Percentiles rank a stretch among this genome's conserved stretches.
These are phyloP conservation scores for Aphanoascus verrucosus DNA, from an alignment of 2,329 filamentous ascomycete genomes.

Conservation along the genomic window DNA sequence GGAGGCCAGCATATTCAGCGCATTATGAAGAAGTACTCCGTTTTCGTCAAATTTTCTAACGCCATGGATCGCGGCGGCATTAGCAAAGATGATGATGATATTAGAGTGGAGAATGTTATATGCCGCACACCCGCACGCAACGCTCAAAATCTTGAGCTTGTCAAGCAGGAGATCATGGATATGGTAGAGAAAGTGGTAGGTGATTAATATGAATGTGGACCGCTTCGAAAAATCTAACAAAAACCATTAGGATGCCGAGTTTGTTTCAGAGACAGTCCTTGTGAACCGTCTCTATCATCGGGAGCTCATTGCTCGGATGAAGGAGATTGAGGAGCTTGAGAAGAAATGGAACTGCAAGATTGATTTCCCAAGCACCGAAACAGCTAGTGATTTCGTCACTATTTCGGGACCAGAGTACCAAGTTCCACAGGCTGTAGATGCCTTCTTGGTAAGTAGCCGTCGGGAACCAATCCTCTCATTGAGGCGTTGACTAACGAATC, in stretches of 20 bases:
- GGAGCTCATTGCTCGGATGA: slow-evolving; percentile 76
- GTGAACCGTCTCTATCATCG: slow-evolving; percentile 94
- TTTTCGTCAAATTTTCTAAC: slow-evolving; percentile 99
- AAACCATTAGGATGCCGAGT: slow-evolving; percentile 68
- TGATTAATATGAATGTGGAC: slow-evolving; percentile 17
- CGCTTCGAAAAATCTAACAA: slow-evolving; percentile 2
- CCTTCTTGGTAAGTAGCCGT: slow-evolving; percentile 59
- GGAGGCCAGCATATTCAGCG: slow-evolving; percentile 97
- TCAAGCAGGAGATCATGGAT: slow-evolving; percentile 98
- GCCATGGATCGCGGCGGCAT: slow-evolving; percentile 94
- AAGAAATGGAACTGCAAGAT: slow-evolving; percentile 99
- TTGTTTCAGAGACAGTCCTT: slow-evolving; percentile 84
- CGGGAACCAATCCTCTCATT: background rate
- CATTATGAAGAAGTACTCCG: slow-evolving; percentile 99
- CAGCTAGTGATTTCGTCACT: slow-evolving; percentile 90
- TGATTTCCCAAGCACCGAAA: slow-evolving; percentile 92
- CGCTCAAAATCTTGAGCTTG: slow-evolving; percentile 87
- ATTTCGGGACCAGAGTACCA: slow-evolving; percentile 97
- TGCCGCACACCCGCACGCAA: slow-evolving; percentile 95
- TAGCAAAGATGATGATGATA: slow-evolving; percentile 92
- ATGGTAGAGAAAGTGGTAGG: slow-evolving; percentile 91
- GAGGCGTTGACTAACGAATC: slow-evolving; percentile 22
- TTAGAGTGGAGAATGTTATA: slow-evolving; percentile 98
- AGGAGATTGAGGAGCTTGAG: slow-evolving; percentile 86
- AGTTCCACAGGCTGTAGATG: slow-evolving; percentile 91